Conservation (phyloP, 768 basidiomycete genomes). For the Podaxis rugospora region DNA sequence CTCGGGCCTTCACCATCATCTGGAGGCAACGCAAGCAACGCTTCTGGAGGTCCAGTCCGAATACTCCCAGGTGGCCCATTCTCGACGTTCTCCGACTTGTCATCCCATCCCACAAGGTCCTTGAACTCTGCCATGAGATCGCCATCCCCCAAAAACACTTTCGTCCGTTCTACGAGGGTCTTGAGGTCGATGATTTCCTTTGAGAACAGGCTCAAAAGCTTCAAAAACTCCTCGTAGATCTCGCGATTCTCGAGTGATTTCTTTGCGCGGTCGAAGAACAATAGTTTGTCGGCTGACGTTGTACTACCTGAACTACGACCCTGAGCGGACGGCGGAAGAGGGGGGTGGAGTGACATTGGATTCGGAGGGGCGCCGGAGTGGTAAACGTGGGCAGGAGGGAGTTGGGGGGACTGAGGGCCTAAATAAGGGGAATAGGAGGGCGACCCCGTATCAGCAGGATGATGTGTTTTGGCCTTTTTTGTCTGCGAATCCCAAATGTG, state of each 20-base stretch:
- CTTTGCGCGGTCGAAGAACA: constrained; percentile 94
- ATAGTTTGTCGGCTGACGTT: constrained; percentile 65
- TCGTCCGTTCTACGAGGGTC: constrained; percentile 77
- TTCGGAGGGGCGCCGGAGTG: constrained; percentile 16
- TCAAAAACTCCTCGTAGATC: constrained; percentile 90
- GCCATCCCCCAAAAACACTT: constrained; percentile 76
- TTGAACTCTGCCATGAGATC: constrained; percentile 84
- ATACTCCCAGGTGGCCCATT: constrained; percentile 77
- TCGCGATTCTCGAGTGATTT: constrained; percentile 70
- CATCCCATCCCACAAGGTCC: constrained; percentile 79
- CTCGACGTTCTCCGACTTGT: constrained; percentile 52
- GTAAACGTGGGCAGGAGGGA: constrained; percentile 27
- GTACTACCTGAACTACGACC: constrained; percentile 21
- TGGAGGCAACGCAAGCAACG: constrained; percentile 71
- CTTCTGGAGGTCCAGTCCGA: constrained; percentile 70
- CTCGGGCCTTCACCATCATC: constrained; percentile 90
- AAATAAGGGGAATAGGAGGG: constrained; percentile 48
- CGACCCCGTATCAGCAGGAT: constrained; percentile 55
- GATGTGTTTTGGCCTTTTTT: constrained; percentile 59
- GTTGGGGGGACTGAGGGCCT: constrained; percentile 39
- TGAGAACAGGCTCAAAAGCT: constrained; percentile 85
- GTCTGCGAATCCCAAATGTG: constrained; percentile 29
- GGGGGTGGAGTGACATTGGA: constrained; percentile 16
- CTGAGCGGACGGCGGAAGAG: constrained; percentile 18
- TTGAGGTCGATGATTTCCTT: constrained; percentile 88